Evolutionary conservation across 2,329 filamentous ascomycete genomes (phyloP), one percentile per base, ranked within the genome.

Genomic region (Xylariaceae sp.): DNA sequence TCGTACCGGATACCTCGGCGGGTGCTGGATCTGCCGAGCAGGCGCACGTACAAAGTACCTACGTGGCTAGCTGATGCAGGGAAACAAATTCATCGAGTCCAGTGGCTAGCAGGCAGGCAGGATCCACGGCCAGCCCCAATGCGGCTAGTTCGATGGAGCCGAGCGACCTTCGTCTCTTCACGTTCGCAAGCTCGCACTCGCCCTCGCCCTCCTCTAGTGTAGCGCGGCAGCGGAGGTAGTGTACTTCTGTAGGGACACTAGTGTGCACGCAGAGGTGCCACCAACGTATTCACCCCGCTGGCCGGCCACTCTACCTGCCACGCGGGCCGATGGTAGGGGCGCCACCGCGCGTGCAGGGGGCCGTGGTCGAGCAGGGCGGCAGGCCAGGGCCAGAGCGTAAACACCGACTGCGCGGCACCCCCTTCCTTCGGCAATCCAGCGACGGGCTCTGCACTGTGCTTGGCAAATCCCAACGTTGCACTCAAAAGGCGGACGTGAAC

Each of bases 391-490:
- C 13, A 34, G 5, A 15, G 32, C 13, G 13, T 4, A 34, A 15
- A 12, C 32, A 54, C 54, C 51, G 55, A 45, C 48, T 52, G 49
- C 47, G 47, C 47, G 55, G 55, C 49, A 55, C 48, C 26, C 41
- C 29, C 47, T 41, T 39, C 46, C 44, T 30, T 34, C 10, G 32
- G 32, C 13, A 15, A 15, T 26, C 26, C 6, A 13, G 32, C 32
- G 13, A 10, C 4, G 32, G 32, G 10, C 44, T 51, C 61, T 54
- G 59, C 59, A 61, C 59, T 63, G 61, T 60, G 49, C 58, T 51
- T 53, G 48, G 44, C 41, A 29, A 34, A 43, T 55, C 57, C 53
- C 57, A 58, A 62, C 57, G 59, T 66, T 65, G 55, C 63, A 57
- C 58, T 53, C 40, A 55, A 55, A 55, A 46, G 53, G 53, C 53